These are phyloP conservation scores for Gymnopus androsaceus DNA, from an alignment of 1,284 basidiomycete genomes.

Conservation along the genomic window DNA sequence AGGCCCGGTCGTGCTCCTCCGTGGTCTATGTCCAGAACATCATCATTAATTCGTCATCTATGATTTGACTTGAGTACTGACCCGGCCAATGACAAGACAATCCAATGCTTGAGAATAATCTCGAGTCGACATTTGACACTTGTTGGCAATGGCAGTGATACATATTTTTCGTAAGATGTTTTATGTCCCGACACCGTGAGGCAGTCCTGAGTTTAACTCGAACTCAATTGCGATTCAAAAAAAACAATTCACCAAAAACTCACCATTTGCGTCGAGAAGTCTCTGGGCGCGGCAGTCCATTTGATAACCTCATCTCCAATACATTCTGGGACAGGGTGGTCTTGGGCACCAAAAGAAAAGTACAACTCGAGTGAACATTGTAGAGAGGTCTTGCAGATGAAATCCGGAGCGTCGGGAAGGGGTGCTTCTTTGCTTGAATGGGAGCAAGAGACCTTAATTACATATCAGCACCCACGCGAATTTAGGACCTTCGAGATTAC, in stretches of 20 bases:
- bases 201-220: constrained; percentile 3
- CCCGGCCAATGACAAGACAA: constrained; percentile 42
- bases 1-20: constrained; percentile 46
- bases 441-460: neutral
- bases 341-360: constrained; percentile 32
- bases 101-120: constrained; percentile 29
- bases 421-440: neutral
- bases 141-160: constrained; percentile 12
- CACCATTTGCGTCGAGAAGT: constrained; percentile 22
- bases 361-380: constrained; percentile 44
- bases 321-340: constrained; percentile 22
- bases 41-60: neutral
- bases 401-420: constrained; percentile 26
- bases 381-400: constrained; percentile 41
- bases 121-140: constrained; percentile 12
- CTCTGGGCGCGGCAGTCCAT: constrained; percentile 3
- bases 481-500: neutral
- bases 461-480: neutral
- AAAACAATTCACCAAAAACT: neutral
- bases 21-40: constrained; percentile 40
- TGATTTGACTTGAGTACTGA: constrained; percentile 22
- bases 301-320: constrained; percentile 1
- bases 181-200: constrained; percentile 18
- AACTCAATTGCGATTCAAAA: neutral
- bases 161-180: constrained; percentile 30